Evolutionary conservation across 1,139 yeast genomes (phyloP), one percentile per base, ranked within the genome.

Genomic region (Debaryomyces sp.): DNA sequence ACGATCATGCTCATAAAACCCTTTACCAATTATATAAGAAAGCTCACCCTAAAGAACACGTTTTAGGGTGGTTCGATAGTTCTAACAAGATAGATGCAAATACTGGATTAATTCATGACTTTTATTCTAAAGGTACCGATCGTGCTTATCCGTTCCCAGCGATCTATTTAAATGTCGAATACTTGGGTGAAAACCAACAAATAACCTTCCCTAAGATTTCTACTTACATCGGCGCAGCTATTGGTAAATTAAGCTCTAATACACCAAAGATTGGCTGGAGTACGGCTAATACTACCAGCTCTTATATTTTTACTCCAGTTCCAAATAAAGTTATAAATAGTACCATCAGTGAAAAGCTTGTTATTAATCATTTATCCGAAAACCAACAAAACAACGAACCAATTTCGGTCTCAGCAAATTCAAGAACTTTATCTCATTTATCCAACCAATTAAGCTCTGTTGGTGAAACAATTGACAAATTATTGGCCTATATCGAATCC

Each of bases 1-100:
- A 87, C 61, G 89, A 85, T 61, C 84, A 82, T 52, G 85, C 84
- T 61, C 89, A 87, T 73, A 84, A 85, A 64, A 71, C 83, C 36
- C 80, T 88, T 70, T 87, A 77, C 68, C 86, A 84, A 59, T 75
- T 90, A 62, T 85, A 88, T 70, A 87, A 86, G 70, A 84, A 83
- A 63, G 85, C 95, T 34, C 87, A 85, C 66, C 94, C 95, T 49
- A 87, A 87, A 64, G 89, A 86, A 59, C 77, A 80, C 45, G 88
- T 90, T 48, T 79, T 90, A 50, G 97, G 97, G 49, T 90, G 97
- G 97, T 89, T 88, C 67, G 88, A 95, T 46, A 85, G 92, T 32
- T 72, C 82, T 38, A 60, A 56, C 43, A 79, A 77, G 55, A 80
- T 90, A 55, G 92, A 88, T 69, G 79, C 84, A 52, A 81, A 87